A percentile compares a stretch with the other conserved stretches of the same genome.
These are phyloP conservation scores for Plectosphaerella cucumerina DNA, from an alignment of 2,329 filamentous ascomycete species.

Conservation along the genomic window DNA sequence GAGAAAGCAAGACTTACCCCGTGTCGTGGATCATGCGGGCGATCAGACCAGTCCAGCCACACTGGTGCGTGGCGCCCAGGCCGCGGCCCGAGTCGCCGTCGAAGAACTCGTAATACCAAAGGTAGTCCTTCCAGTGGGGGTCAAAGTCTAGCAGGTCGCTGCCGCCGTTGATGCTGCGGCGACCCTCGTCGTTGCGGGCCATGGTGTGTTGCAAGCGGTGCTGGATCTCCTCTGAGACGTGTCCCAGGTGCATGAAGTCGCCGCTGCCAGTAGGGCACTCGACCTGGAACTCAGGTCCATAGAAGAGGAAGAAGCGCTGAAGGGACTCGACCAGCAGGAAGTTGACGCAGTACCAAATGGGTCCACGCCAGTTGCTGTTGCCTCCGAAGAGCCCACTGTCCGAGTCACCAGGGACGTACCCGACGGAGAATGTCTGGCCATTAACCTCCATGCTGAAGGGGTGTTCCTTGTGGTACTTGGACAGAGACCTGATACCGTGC, in stretches of 20 bases:
- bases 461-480: conserved; percentile 84
- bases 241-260: conserved; percentile 91
- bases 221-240: conserved; percentile 92
- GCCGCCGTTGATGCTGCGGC: conserved; percentile 82
- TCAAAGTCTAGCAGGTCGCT: conserved; percentile 87
- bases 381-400: conserved; percentile 93
- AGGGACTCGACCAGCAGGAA: conserved; percentile 91
- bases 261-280: conserved; percentile 93
- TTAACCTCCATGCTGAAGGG: conserved; percentile 96
- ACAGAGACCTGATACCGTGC: conserved; percentile 87
- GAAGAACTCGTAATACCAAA: conserved; percentile 98
- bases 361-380: conserved; percentile 96
- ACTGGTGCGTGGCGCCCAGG: conserved; percentile 89
- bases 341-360: conserved; percentile 95
- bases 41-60: conserved; percentile 92
- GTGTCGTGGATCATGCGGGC: conserved; percentile 98
- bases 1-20: conserved; percentile 57
- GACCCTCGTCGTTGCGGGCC: conserved; percentile 75
- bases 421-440: conserved; percentile 80
- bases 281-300: conserved; percentile 81
- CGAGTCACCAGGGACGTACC: conserved; percentile 92
- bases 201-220: conserved; percentile 92
- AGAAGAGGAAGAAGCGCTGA: conserved; percentile 95
- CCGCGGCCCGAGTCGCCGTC: conserved; percentile 88
- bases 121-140: conserved; percentile 84